A percentile compares a stretch with the other conserved stretches of the same genome.
These are phyloP conservation scores for Lasiosphaeris hirsuta DNA, from an alignment of 495 filamentous ascomycete genomes.

Conservation along the genomic window DNA sequence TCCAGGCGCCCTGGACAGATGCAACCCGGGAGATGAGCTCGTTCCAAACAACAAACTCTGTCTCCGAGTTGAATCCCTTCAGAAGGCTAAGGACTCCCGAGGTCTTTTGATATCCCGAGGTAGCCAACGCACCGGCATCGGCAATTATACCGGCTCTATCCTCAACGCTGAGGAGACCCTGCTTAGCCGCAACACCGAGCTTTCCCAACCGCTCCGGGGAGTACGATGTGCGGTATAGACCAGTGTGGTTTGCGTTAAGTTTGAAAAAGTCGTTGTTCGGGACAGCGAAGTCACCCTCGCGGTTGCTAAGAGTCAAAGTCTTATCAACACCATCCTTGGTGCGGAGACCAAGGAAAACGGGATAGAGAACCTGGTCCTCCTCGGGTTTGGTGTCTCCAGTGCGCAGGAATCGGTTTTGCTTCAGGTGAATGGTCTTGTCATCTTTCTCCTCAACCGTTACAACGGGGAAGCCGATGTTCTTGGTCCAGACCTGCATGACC, in stretches of 20 bases:
- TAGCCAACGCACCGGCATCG: constrained; percentile 85
- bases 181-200: constrained; percentile 77
- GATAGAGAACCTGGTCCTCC: constrained; percentile 74
- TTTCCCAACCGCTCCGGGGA: constrained; percentile 63
- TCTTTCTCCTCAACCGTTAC: constrained; percentile 62
- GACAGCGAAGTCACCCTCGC: constrained; percentile 70
- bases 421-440: constrained; percentile 59
- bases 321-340: constrained; percentile 63
- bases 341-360: constrained; percentile 67
- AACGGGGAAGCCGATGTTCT: constrained; percentile 72
- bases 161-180: constrained; percentile 83
- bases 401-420: constrained; percentile 73
- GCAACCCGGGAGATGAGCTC: constrained; percentile 78
- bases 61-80: constrained; percentile 76
- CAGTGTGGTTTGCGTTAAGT: constrained; percentile 72
- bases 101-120: constrained; percentile 89
- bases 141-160: constrained; percentile 95
- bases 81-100: constrained; percentile 84
- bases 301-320: constrained; percentile 61
- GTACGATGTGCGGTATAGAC: constrained; percentile 72
- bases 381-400: constrained; percentile 78
- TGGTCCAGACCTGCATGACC: constrained; percentile 77
- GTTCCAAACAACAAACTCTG: constrained; percentile 91
- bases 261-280: constrained; percentile 69
- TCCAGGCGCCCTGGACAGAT: constrained; percentile 74